Conservation (phyloP, 2,329 filamentous ascomycete species). For the Rachicladosporium sp. region DNA sequence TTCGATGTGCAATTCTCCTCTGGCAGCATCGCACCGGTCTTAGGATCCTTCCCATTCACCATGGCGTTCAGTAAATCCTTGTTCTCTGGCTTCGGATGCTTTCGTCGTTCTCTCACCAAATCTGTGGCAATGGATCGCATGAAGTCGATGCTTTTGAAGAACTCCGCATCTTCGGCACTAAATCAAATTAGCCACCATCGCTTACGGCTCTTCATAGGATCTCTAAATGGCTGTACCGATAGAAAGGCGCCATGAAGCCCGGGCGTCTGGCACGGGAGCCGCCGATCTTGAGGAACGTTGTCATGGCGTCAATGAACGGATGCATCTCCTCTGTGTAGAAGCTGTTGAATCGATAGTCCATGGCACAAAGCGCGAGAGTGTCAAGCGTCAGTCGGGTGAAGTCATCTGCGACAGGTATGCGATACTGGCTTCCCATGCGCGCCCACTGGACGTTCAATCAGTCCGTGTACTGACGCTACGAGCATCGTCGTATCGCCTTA, state of each 20-base stretch:
- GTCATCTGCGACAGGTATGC: conserved; percentile 52
- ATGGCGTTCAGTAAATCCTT: conserved; percentile 61
- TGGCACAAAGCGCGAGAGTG: conserved; percentile 58
- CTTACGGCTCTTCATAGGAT: no score
- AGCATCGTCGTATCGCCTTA: no score
- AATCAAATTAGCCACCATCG: background rate
- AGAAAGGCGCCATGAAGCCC: conserved; percentile 30
- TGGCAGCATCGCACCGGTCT: conserved; percentile 52
- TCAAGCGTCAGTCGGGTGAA: conserved; percentile 64
- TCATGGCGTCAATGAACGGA: conserved; percentile 58
- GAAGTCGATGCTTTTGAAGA: conserved; percentile 41
- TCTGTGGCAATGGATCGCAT: conserved; percentile 45
- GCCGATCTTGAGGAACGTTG: conserved; percentile 44
- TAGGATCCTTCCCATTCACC: conserved; percentile 53
- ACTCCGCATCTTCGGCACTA: conserved; percentile 33
- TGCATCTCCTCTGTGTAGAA: conserved; percentile 59
- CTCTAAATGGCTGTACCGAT: conserved; percentile 11
- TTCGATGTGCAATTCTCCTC: conserved; percentile 55
- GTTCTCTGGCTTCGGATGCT: conserved; percentile 39
- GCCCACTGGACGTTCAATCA: conserved; percentile 12
- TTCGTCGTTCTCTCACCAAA: conserved; percentile 47
- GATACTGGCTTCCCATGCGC: conserved; percentile 39
- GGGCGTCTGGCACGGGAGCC: conserved; percentile 40
- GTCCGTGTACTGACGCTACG: no score
- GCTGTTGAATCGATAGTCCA: conserved; percentile 62